Percentiles rank a stretch among this genome's conserved stretches.
Conservation (phyloP, 2,329 filamentous ascomycete species). For the Nemania serpens region DNA sequence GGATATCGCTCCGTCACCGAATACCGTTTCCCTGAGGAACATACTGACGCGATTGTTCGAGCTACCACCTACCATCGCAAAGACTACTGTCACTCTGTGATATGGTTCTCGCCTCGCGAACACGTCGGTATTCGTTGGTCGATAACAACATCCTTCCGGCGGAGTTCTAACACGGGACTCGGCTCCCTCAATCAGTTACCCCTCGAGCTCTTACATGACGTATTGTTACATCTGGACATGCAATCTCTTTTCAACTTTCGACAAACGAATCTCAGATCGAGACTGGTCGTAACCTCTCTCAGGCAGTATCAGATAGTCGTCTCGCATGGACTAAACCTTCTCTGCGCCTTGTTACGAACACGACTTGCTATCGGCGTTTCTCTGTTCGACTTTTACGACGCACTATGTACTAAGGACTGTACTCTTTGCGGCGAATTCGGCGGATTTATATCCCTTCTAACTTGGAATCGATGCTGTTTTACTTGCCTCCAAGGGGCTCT, state of each 20-base stretch:
- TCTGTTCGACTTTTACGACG: constrained; percentile 32
- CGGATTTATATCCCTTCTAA: constrained; percentile 11
- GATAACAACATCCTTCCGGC: constrained; percentile 38
- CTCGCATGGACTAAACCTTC: constrained; percentile 35
- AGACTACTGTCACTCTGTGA: constrained; percentile 38
- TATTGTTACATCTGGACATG: constrained; percentile 40
- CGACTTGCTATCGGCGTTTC: constrained; percentile 32
- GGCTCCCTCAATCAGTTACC: constrained; percentile 40
- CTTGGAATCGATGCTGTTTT: constrained; percentile 14
- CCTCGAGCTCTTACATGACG: constrained; percentile 39
- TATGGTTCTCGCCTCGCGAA: constrained; percentile 41
- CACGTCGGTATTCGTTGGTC: constrained; percentile 37
- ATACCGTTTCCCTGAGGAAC: constrained; percentile 11
- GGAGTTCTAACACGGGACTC: constrained; percentile 30
- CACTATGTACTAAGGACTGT: constrained; percentile 35
- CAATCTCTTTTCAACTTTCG: constrained; percentile 42
- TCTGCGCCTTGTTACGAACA: constrained; percentile 41
- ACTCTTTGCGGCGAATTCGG: constrained; percentile 7
- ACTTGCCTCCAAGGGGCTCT: neutral
- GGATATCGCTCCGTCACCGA: constrained; percentile 13
- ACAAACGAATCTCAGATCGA: constrained; percentile 35
- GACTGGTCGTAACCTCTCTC: constrained; percentile 34
- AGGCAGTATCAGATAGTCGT: constrained; percentile 34
- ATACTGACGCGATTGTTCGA: constrained; percentile 37
- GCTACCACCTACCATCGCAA: constrained; percentile 38